phyloP scores from a whole-genome alignment of 768 basidiomycete species.

The Glaciozyma antarctica region DNA sequence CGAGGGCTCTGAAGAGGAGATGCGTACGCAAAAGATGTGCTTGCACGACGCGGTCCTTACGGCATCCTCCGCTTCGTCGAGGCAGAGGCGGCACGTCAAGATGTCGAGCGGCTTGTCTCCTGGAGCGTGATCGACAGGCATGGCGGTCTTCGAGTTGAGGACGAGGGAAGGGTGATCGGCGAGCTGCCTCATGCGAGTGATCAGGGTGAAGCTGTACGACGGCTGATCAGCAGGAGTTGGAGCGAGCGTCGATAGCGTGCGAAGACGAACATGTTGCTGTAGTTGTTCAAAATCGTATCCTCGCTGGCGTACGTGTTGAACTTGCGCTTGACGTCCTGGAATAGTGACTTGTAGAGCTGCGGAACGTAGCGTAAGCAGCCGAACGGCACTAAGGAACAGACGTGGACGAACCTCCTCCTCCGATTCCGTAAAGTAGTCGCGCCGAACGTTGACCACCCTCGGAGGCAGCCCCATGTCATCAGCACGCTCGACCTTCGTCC shows the following conservation, averaged over 20 bases:
- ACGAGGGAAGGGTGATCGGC: constrained; percentile 72
- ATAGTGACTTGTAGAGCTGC: constrained; percentile 45
- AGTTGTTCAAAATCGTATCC: constrained; percentile 58
- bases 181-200: constrained; percentile 71
- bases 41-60: constrained; percentile 76
- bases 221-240: background rate
- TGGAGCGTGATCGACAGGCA: constrained; percentile 50
- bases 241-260: background rate
- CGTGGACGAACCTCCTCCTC: constrained; percentile 61
- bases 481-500: constrained; percentile 72
- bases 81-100: constrained; percentile 70
- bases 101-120: constrained; percentile 46
- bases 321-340: constrained; percentile 82
- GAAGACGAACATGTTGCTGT: constrained; percentile 57
- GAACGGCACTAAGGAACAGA: constrained; percentile 55
- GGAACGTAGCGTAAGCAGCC: background rate
- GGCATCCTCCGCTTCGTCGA: constrained; percentile 93
- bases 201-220: constrained; percentile 44
- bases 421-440: constrained; percentile 89
- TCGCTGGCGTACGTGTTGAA: constrained; percentile 81
- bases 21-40: constrained; percentile 59
- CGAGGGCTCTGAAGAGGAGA: background rate
- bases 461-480: constrained; percentile 95
- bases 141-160: constrained; percentile 61
- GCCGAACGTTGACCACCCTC: constrained; percentile 72